Conservation (phyloP, 176 grass and related monocot species). For the Phoenix roebelenii region DNA sequence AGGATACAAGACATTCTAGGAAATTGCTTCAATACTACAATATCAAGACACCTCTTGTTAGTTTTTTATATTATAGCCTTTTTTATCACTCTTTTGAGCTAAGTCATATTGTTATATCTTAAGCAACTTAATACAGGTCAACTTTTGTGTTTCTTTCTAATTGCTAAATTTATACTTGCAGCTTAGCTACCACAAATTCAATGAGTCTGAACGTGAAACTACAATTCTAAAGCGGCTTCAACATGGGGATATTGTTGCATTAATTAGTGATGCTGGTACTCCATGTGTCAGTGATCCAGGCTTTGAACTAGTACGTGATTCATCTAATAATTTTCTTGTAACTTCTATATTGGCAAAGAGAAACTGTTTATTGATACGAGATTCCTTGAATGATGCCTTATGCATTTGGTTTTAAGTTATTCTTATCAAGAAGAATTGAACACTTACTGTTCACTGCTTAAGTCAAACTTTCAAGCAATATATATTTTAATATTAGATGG, state of each 20-base stretch:
- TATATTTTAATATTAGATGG: too few species aligned
- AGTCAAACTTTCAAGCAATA: too few species aligned
- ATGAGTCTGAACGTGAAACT: conserved; percentile 76
- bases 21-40: conserved; percentile 88
- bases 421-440: too few species aligned
- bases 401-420: too few species aligned
- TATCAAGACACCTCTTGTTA: conserved; percentile 91
- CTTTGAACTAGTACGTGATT: conserved; percentile 58
- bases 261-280: conserved; percentile 96
- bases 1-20: conserved; percentile 95
- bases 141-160: not conserved
- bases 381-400: too few species aligned
- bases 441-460: too few species aligned
- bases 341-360: not conserved
- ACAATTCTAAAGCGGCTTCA: conserved; percentile 73
- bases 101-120: too few species aligned
- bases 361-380: not conserved
- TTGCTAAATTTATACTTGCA: conserved; percentile 31
- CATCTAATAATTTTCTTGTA: too few species aligned
- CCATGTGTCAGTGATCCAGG: conserved; percentile 90
- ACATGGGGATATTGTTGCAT: conserved; percentile 73
- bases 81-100: too few species aligned
- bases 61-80: conserved; percentile 9
- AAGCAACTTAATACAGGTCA: too few species aligned
- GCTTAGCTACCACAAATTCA: conserved; percentile 95